Conservation (phyloP, 2,329 filamentous ascomycete genomes). For the Chaetomium olivaceum region DNA sequence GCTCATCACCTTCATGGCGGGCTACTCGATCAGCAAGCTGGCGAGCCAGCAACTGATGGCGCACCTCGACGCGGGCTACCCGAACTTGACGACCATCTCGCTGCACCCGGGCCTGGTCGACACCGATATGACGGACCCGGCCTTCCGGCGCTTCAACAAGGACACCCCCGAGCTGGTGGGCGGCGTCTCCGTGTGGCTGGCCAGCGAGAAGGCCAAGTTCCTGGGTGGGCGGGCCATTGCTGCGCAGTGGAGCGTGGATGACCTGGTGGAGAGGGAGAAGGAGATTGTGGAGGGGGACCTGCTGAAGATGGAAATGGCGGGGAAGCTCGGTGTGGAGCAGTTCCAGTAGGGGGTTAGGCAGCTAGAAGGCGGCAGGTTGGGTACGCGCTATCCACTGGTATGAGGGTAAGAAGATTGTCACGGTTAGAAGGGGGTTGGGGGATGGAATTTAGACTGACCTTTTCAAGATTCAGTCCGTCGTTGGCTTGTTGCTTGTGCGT, state of each 20-base stretch:
- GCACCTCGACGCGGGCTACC: conserved; percentile 4
- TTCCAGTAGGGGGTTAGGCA: neutral
- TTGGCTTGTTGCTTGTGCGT: too few species aligned
- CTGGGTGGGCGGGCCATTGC: neutral
- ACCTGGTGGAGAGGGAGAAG: conserved; percentile 10
- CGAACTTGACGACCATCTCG: neutral
- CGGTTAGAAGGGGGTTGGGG: too few species aligned
- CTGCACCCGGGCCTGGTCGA: conserved; percentile 16
- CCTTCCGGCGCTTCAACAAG: neutral
- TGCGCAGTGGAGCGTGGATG: conserved; percentile 13
- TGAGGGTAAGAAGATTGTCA: too few species aligned
- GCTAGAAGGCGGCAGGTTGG: too few species aligned
- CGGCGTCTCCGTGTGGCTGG: conserved; percentile 4
- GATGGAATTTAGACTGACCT: too few species aligned
- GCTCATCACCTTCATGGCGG: conserved; percentile 9
- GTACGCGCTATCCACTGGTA: too few species aligned
- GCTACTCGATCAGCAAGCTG: conserved; percentile 13
- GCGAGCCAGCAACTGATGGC: conserved; percentile 6
- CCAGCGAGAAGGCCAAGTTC: conserved; percentile 14
- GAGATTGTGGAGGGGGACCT: conserved; percentile 1
- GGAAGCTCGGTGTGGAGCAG: neutral
- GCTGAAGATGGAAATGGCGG: neutral
- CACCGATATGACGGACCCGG: conserved; percentile 3
- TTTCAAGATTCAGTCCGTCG: too few species aligned
- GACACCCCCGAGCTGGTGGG: conserved; percentile 9